Evolutionary conservation across 192 early-diverging fungal species (phyloP).

Genomic region (Coemansia brasiliensis): DNA sequence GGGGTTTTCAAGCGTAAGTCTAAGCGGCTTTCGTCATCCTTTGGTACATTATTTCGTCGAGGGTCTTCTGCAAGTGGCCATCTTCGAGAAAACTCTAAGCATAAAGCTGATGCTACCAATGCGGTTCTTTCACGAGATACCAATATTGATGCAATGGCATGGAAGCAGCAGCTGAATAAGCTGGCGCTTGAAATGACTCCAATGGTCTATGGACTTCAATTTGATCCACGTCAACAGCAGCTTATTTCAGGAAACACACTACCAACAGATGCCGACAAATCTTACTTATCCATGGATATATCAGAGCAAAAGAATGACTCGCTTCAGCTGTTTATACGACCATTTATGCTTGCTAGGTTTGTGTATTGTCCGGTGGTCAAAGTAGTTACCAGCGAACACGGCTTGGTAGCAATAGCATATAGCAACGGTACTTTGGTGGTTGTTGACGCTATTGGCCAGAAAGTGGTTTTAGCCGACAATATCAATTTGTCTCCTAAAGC

Average conservation of each 20-base stretch:
- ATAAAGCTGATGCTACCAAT: neutral
- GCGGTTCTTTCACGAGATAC: neutral
- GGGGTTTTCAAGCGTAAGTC: slow-evolving; percentile 33
- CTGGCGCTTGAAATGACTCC: slow-evolving; percentile 19
- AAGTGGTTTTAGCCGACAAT: slow-evolving; percentile 34
- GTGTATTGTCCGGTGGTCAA: slow-evolving; percentile 9
- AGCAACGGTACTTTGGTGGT: slow-evolving; percentile 30
- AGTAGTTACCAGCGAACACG: slow-evolving; percentile 17
- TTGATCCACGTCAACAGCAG: slow-evolving; percentile 6
- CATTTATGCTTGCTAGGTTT: slow-evolving; percentile 45
- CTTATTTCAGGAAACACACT: neutral
- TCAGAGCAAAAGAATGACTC: too few species aligned
- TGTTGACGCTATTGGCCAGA: slow-evolving; percentile 32
- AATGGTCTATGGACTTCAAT: slow-evolving; percentile 27
- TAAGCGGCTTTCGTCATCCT: slow-evolving; percentile 29
- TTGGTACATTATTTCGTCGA: slow-evolving; percentile 29
- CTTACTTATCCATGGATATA: too few species aligned
- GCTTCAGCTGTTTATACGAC: slow-evolving; percentile 12
- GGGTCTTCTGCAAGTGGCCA: slow-evolving; percentile 5
- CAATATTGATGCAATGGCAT: slow-evolving; percentile 10
- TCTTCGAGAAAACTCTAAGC: neutral
- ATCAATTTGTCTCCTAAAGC: slow-evolving; percentile 25
- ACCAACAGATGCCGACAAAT: too few species aligned
- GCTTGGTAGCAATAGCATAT: slow-evolving; percentile 23
- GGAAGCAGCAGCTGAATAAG: slow-evolving; percentile 13